These are phyloP conservation scores for Euryodendron excelsum DNA, from an alignment of 148 eudicot genomes.

Conservation along the genomic window DNA sequence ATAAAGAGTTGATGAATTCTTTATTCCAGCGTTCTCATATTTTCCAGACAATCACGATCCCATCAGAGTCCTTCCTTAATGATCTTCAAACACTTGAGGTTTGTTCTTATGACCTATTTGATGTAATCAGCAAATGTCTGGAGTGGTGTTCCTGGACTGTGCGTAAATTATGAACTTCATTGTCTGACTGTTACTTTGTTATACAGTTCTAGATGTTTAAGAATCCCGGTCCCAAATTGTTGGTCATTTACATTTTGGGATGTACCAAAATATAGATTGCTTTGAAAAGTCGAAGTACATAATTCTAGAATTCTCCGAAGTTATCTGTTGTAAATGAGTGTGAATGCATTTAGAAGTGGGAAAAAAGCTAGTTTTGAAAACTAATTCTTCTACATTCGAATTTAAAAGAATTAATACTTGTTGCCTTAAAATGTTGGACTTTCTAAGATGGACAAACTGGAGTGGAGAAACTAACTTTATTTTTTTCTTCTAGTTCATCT, in stretches of 20 bases:
- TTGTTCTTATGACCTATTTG: slow-evolving; percentile 17
- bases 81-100: slow-evolving; percentile 90
- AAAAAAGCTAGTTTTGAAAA: background rate
- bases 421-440: background rate
- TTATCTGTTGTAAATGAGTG: background rate
- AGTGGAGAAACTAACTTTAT: background rate
- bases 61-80: slow-evolving; percentile 93
- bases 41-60: slow-evolving; percentile 72
- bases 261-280: background rate
- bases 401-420: background rate
- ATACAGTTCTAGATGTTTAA: background rate
- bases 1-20: slow-evolving; percentile 18
- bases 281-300: background rate
- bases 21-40: slow-evolving; percentile 81
- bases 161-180: background rate
- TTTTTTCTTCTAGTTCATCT: background rate
- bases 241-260: slow-evolving; percentile 2
- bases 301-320: background rate
- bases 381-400: background rate
- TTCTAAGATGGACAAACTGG: background rate
- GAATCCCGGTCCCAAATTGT: background rate
- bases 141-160: background rate
- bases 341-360: background rate
- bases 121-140: background rate
- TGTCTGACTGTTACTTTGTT: background rate